phyloP scores from a whole-genome alignment of 306 rosid genomes.

The Casuarina equisetifolia region DNA sequence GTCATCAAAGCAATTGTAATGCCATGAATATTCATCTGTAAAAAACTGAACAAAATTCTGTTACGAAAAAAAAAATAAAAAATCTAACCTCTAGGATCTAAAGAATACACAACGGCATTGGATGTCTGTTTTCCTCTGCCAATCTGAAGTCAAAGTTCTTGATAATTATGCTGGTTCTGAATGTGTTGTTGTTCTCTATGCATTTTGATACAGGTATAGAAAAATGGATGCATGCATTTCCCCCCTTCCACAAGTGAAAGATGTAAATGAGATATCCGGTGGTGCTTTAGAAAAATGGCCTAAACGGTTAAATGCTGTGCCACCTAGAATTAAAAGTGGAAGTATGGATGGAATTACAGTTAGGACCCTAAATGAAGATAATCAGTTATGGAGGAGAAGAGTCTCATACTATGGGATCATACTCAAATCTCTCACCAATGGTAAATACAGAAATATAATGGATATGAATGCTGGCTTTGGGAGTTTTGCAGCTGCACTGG shows the following conservation, averaged over 20 bases:
- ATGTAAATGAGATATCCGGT: slow-evolving; percentile 32
- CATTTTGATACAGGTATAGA: slow-evolving; percentile 50
- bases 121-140: neutral
- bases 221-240: slow-evolving; percentile 55
- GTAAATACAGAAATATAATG: slow-evolving; percentile 53
- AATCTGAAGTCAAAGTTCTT: neutral
- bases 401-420: slow-evolving; percentile 33
- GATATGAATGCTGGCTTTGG: slow-evolving; percentile 61
- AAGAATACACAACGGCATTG: neutral
- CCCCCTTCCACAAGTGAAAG: slow-evolving; percentile 49
- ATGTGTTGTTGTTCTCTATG: neutral
- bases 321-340: slow-evolving; percentile 43
- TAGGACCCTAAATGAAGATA: slow-evolving; percentile 33
- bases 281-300: slow-evolving; percentile 56
- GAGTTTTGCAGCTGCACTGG: slow-evolving; percentile 57
- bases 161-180: neutral
- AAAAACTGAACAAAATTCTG: neutral
- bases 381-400: slow-evolving; percentile 39
- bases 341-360: slow-evolving; percentile 22
- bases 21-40: neutral
- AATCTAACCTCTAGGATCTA: too few species aligned
- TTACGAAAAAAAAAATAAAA: neutral
- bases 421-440: slow-evolving; percentile 41
- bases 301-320: slow-evolving; percentile 31
- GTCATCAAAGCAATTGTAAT: neutral